Conservation (phyloP, 768 basidiomycete genomes). For the Dictyophora rubrovolvata region DNA sequence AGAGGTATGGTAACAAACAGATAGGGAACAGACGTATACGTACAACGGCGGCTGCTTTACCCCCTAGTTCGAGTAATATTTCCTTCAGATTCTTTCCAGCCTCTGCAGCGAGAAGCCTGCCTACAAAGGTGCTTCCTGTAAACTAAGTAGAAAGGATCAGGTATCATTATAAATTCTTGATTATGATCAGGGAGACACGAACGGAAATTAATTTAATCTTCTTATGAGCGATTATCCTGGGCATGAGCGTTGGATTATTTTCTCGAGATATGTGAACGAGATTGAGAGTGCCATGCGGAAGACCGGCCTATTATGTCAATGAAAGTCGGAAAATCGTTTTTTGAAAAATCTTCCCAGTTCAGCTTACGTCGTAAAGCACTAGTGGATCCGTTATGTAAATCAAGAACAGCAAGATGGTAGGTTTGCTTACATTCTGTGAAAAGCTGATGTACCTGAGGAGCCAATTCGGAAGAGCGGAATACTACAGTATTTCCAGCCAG, state of each 20-base stretch:
- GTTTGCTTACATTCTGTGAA: neutral
- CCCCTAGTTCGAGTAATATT: slow-evolving; percentile 14
- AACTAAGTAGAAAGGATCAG: neutral
- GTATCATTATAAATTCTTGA: neutral
- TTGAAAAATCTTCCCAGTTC: neutral
- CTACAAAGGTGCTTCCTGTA: slow-evolving; percentile 14
- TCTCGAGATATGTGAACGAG: slow-evolving; percentile 15
- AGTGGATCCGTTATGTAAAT: neutral
- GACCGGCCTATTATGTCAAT: slow-evolving; percentile 16
- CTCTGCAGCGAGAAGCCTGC: slow-evolving; percentile 14
- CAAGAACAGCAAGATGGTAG: neutral
- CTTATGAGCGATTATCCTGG: slow-evolving; percentile 14
- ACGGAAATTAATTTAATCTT: slow-evolving; percentile 16
- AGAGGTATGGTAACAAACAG: neutral
- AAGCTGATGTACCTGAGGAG: neutral
- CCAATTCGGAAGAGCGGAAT: neutral
- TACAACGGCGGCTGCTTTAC: slow-evolving; percentile 13
- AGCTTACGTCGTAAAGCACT: neutral
- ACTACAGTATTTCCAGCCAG: neutral
- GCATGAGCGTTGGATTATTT: slow-evolving; percentile 11
- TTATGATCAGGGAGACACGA: neutral
- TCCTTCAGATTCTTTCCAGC: slow-evolving; percentile 17
- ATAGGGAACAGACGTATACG: too few relatives aligned
- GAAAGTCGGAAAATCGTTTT: too few relatives aligned
- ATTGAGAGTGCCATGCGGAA: slow-evolving; percentile 22